Evolutionary conservation across 371 early-diverging fungal species (phyloP), one percentile per base, ranked within the genome.

Genomic region (Mucor irregularis): DNA sequence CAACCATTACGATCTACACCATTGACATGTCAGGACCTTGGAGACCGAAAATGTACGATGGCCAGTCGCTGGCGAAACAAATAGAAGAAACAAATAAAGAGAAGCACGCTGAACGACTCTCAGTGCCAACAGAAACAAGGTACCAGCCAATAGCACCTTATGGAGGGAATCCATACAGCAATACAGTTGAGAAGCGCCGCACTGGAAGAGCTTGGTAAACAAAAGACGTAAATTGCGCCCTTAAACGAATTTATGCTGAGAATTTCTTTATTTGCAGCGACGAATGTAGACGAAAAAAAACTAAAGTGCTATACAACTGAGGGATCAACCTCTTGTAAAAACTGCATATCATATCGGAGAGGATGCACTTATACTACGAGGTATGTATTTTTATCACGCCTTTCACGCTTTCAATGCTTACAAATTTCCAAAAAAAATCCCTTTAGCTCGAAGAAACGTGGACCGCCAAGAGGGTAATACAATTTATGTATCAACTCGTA

Each of bases 401-500:
- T 38, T 21, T 30, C 26, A 19, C 29, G 11, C 19, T 13, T 33
- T 25, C 17, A 35, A 4, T n/a, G n/a, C n/a, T n/a, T n/a, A n/a
- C n/a, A n/a, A n/a, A n/a, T n/a, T n/a, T n/a, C n/a, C n/a, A n/a
- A n/a, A n/a, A n/a, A n/a, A n/a, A n/a, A n/a, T n/a, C n/a, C n/a
- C n/a, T n/a, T n/a, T n/a, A 63, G 71, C 17, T 25, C 31, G 1
- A 65, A 52, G 33, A 64, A 64, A 30, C 39, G 64, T 34, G 68
- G 68, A 11, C 68, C 64, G 5, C 48, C 51, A 44, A 53, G 44
- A 49, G 68, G 64, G 61, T 65, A 56, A 60, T 19, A 46, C 5
- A 17, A 26, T 7, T 13, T n/a, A 39, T 31, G 6, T 13, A 8
- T 21, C n/a, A 14, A 21, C 7, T 33, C 25, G 25, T 10, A 24